Evolutionary conservation across 192 early-diverging fungal species (phyloP).

Genomic region (Funneliformis geosporum): DNA sequence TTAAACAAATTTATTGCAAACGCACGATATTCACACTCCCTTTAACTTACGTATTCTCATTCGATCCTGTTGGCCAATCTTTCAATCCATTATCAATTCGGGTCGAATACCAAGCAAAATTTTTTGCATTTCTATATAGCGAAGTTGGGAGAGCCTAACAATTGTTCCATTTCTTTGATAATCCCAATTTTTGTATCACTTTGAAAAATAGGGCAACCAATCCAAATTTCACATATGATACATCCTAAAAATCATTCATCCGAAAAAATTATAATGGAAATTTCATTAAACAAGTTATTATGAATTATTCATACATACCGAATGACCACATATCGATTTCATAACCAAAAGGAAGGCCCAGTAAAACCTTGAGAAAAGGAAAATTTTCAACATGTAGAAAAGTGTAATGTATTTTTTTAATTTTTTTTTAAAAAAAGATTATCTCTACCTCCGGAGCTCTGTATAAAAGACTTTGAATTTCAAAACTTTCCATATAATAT

Average conservation of each 20-base stretch:
- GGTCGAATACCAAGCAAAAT: neutral
- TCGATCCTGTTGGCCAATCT: neutral
- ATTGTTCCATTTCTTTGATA: neutral
- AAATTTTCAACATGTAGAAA: neutral
- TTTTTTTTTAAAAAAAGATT: neutral
- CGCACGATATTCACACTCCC: neutral
- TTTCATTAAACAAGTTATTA: neutral
- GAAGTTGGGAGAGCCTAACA: neutral
- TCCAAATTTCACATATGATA: constrained; percentile 24
- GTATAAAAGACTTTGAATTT: constrained; percentile 16
- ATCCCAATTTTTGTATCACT: constrained; percentile 10
- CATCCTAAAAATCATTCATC: constrained; percentile 8
- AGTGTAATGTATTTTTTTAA: neutral
- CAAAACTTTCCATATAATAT: constrained; percentile 6
- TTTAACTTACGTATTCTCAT: neutral
- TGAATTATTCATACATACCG: neutral
- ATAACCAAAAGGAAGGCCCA: constrained; percentile 17
- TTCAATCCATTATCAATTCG: neutral
- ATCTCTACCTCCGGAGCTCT: constrained; percentile 13
- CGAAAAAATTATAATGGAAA: neutral
- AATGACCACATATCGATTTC: constrained; percentile 28
- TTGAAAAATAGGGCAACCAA: constrained; percentile 13
- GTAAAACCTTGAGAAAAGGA: neutral
- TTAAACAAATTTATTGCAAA: neutral
- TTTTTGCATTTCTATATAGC: neutral